Conservation (phyloP, 2,329 filamentous ascomycete genomes). For the Periconia sp. region DNA sequence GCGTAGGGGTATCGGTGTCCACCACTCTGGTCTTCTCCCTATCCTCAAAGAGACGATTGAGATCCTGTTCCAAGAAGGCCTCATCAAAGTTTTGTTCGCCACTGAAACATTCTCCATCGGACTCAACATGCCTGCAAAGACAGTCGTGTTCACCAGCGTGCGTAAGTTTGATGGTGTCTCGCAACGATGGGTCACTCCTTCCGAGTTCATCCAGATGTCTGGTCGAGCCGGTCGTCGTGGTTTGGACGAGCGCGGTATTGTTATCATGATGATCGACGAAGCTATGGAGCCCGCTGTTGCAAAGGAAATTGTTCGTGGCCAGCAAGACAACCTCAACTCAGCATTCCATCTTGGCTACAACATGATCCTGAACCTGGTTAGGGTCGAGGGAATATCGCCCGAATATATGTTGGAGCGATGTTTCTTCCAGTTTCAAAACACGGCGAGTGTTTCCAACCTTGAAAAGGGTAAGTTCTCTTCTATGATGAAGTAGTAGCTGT, state of each 20-base stretch:
- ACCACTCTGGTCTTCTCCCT: constrained; percentile 92
- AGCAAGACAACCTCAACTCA: constrained; percentile 96
- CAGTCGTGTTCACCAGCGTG: constrained; percentile 97
- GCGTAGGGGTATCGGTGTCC: constrained; percentile 90
- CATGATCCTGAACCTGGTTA: constrained; percentile 95
- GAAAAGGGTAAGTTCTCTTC: constrained; percentile 61
- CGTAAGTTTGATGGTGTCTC: constrained; percentile 88
- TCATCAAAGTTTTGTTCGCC: constrained; percentile 97
- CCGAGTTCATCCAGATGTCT: constrained; percentile 98
- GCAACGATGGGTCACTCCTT: constrained; percentile 83
- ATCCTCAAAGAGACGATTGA: constrained; percentile 99
- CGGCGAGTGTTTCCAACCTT: constrained; percentile 77
- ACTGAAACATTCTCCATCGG: constrained; percentile 99
- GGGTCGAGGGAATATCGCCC: constrained; percentile 98
- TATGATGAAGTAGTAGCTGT: neutral
- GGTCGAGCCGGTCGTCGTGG: constrained; percentile 95
- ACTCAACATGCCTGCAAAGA: constrained; percentile 98
- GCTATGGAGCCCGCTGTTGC: constrained; percentile 94
- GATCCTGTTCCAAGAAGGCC: constrained; percentile 95
- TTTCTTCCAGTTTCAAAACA: constrained; percentile 98
- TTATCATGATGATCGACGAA: constrained; percentile 99
- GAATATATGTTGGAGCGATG: constrained; percentile 99
- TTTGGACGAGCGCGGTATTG: constrained; percentile 94
- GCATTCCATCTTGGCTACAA: constrained; percentile 98
- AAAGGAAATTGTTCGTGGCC: constrained; percentile 91